Base-by-base conservation (phyloP, 345 rosid species). In the Euphorbia lathyris region DNA sequence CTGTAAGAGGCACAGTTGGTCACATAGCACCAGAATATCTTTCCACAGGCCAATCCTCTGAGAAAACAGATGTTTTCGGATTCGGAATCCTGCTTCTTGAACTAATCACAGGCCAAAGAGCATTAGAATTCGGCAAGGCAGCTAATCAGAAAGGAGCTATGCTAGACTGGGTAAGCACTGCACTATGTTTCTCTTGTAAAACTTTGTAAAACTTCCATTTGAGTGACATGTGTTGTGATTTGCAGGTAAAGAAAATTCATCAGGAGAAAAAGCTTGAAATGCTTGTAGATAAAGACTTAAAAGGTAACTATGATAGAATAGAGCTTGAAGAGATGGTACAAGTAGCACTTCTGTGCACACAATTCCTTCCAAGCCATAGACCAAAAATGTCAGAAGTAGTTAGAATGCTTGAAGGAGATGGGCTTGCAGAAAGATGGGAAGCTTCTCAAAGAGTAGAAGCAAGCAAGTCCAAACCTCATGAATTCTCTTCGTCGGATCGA, bases 1-100 rank as follows among this genome's bases (percentile, higher is more conserved):
- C 97, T 6, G 99, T 94, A 34, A 83, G 99, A 62, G 99, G 99
- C 72, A 94, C 99, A 0, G 95, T 94, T 13, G 99, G 99, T 58
- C 99, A 94, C 68, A 94, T 94, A 64, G 99, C 99, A 40, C 99
- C 99, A 0, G 99, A 94, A 66, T 95, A 95, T 77, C 93, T 95
- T 55, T 95, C 99, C 32, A 95, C 99, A 2, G 99, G 99, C 57
- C 97, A 95, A 72, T 91, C 99, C 59, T 91, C 97, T 7, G 99
- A 95, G 74, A 95, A 95, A 86, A 91, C 97, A 0, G 99, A 95
- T 68, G 99, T 95, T 64, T 95, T 91, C 20, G 97, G 99, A 23
- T 95, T 91, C 68, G 99, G 99, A 42, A 91, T 95, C 69, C 91
- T 95, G 74, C 88, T 95, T 64, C 97, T 95, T 59, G 97, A 95